Evolutionary conservation across 768 basidiomycete genomes (phyloP).

Genomic region (Xerocomellus amylosporus): DNA sequence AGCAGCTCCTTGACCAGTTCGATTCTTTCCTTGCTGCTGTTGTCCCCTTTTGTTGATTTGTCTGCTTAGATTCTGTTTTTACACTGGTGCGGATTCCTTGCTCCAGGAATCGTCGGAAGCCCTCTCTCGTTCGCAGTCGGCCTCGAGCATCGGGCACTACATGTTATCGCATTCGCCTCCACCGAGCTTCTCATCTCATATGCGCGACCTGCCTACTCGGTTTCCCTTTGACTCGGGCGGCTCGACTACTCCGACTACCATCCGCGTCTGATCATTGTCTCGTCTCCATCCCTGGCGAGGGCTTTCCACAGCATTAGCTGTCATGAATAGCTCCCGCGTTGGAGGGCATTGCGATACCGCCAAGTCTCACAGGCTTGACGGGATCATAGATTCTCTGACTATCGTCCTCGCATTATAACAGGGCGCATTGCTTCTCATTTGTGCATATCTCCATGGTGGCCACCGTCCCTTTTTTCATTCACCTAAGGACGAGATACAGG

Average conservation of each 20-base stretch:
- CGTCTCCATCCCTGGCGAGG: neutral
- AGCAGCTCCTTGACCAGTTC: conserved; percentile 62
- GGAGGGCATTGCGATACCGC: neutral
- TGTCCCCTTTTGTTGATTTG: neutral
- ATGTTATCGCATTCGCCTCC: conserved; percentile 37
- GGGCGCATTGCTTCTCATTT: neutral
- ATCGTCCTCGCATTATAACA: neutral
- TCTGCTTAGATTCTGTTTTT: conserved; percentile 70
- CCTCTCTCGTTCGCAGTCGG: conserved; percentile 45
- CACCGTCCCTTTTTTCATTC: neutral
- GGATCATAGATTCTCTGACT: neutral
- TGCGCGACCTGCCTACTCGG: conserved; percentile 22
- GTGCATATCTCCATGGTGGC: neutral
- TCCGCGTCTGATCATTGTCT: conserved; percentile 12
- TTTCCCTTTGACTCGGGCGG: conserved; percentile 28
- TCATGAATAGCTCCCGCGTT: neutral
- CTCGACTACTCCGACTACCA: conserved; percentile 27
- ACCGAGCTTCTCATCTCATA: conserved; percentile 22
- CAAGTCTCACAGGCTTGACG: neutral
- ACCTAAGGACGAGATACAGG: neutral
- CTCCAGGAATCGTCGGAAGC: conserved; percentile 27
- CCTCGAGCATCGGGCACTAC: conserved; percentile 54
- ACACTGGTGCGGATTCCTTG: conserved; percentile 54
- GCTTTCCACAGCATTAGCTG: neutral
- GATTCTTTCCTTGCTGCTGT: conserved; percentile 21